phyloP scores from a whole-genome alignment of 2,329 filamentous ascomycete genomes.

The Immersiporthe knoxdaviesiana region DNA sequence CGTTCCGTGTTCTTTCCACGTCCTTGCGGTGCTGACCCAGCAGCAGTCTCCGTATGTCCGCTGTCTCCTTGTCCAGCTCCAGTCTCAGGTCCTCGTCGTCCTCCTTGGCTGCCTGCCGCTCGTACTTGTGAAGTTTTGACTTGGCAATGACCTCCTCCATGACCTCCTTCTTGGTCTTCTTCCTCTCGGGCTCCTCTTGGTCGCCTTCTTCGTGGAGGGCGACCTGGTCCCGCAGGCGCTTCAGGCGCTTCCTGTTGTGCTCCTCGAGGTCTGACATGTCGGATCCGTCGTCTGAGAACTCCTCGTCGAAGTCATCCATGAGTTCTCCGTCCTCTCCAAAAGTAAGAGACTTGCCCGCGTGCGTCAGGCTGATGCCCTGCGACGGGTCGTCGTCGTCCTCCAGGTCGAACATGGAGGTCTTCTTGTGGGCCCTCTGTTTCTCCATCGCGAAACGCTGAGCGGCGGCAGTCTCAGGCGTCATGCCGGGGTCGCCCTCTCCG shows the following conservation, averaged over 20 bases:
- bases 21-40: conserved; percentile 50
- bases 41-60: conserved; percentile 74
- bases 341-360: conserved; percentile 75
- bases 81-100: conserved; percentile 87
- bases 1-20: conserved; percentile 34
- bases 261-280: conserved; percentile 49
- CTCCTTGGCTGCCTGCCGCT: conserved; percentile 89
- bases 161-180: conserved; percentile 94
- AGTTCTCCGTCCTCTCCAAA: conserved; percentile 60
- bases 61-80: conserved; percentile 82
- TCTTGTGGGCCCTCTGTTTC: conserved; percentile 78
- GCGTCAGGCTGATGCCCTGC: conserved; percentile 72
- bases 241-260: conserved; percentile 57
- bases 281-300: conserved; percentile 61
- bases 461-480: conserved; percentile 92
- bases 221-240: conserved; percentile 56
- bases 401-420: conserved; percentile 82
- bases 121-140: conserved; percentile 93
- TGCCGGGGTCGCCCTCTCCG: conserved; percentile 90
- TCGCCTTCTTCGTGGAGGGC: conserved; percentile 50
- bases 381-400: conserved; percentile 72
- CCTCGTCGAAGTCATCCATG: conserved; percentile 79
- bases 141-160: conserved; percentile 99
- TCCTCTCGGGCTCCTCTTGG: conserved; percentile 71
- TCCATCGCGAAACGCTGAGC: conserved; percentile 88